A percentile compares a stretch with the other conserved stretches of the same genome.
Conservation (phyloP, 2,329 filamentous ascomycete genomes). For the Pseudocercospora fuligena region DNA sequence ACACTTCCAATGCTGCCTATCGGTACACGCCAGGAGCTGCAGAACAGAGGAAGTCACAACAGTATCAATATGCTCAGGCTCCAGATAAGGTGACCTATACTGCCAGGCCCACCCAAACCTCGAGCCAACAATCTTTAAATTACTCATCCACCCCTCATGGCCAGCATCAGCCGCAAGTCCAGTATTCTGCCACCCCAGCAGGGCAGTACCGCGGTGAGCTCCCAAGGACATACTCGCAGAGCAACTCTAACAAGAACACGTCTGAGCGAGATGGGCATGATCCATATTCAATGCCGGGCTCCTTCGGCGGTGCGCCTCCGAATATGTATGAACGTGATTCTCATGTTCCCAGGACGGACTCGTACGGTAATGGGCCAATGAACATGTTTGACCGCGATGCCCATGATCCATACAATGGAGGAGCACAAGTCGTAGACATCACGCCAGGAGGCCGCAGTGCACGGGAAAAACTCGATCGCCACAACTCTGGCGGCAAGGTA, state of each 20-base stretch:
- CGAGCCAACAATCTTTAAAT: constrained; percentile 3
- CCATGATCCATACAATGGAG: constrained; percentile 2
- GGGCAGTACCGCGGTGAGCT: constrained; percentile 28
- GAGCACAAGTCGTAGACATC: constrained; percentile 48
- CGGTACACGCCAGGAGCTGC: constrained; percentile 31
- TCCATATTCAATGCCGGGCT: not conserved
- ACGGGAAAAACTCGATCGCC: constrained; percentile 26
- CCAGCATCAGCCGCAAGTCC: constrained; percentile 21
- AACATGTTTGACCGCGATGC: constrained; percentile 31
- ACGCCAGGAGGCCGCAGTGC: constrained; percentile 39
- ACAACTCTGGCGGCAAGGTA: constrained; percentile 26
- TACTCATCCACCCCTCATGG: constrained; percentile 28
- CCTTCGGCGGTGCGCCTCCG: not conserved
- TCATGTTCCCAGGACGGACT: not conserved
- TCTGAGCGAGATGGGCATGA: constrained; percentile 26
- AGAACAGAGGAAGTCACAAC: constrained; percentile 31
- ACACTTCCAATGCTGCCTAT: constrained; percentile 27
- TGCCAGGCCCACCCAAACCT: constrained; percentile 38
- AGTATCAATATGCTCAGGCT: constrained; percentile 45
- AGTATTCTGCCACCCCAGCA: constrained; percentile 24
- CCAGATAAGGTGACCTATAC: constrained; percentile 51
- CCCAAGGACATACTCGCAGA: constrained; percentile 30
- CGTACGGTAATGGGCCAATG: too few relatives aligned
- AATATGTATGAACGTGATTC: constrained; percentile 10
- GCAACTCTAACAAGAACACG: constrained; percentile 14